Evolutionary conservation across 225 moss, liverwort and hornwort genomes (phyloP).

Genomic region (Antitrichia curtipendula): DNA sequence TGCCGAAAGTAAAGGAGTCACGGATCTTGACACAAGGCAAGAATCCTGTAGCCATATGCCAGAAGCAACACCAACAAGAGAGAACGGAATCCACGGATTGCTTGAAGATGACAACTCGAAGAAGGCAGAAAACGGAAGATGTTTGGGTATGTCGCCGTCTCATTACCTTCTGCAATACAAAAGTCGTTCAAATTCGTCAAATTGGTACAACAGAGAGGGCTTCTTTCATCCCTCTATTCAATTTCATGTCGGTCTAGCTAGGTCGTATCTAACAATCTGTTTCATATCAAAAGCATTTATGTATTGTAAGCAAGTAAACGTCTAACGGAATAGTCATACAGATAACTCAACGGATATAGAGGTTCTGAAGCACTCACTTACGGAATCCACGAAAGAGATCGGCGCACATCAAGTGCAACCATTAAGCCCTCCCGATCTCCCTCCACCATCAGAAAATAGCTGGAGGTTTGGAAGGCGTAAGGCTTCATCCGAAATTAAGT

Average conservation of each 20-base stretch:
- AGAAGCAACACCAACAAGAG: background rate
- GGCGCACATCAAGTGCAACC: background rate
- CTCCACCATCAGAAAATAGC: background rate
- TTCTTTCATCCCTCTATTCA: background rate
- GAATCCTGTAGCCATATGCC: background rate
- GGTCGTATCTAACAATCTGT: background rate
- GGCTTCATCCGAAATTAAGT: background rate
- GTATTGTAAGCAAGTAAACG: background rate
- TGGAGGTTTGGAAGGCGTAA: conserved; percentile 7
- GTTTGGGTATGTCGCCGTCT: background rate
- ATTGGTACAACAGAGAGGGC: background rate
- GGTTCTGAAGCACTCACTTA: conserved; percentile 5
- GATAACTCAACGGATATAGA: background rate
- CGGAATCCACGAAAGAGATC: conserved; percentile 3
- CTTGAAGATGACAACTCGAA: background rate
- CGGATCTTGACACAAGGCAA: background rate
- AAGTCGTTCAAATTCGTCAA: background rate
- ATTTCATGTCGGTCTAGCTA: background rate
- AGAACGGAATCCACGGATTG: background rate
- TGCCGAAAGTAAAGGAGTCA: background rate
- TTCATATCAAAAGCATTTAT: background rate
- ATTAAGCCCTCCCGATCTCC: background rate
- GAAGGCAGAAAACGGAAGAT: background rate
- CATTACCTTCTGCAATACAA: background rate
- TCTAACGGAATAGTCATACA: background rate